Base-by-base conservation (phyloP, 441 rosid species). In the Raphanus hybrid region DNA sequence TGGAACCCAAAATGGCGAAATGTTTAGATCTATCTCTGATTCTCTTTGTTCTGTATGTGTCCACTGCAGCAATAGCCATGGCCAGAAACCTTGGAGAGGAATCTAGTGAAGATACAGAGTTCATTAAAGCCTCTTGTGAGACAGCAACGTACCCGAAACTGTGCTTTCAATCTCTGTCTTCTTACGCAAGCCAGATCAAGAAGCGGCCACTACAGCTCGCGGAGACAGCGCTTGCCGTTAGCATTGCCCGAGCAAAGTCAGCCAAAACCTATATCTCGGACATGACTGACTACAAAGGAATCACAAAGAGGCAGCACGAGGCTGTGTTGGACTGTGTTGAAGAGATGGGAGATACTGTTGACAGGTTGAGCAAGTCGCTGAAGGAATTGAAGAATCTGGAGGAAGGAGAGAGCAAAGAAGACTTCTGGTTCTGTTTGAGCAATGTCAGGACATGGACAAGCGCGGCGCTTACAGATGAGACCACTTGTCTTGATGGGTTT, bases 361-460 rank as follows among this genome's bases (percentile, higher is more conserved):
- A 93, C 81, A 74, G 93, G 70, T 85, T 95, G 8, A 83, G 85
- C 73, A 86, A 84, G 20, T 89, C 97, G 4, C 48, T 87, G 6
- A 72, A 79, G 45, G 99, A 95, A 82, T 67, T 95, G 20, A 87
- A 87, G 81, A 72, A 43, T 35, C 41, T 86, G 82, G 87, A 88
- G 16, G 75, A 79, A 16, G 61, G 84, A 6, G 87, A 82, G 41
- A 86, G 88, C 5, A 78, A 83, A 50, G 71, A 78, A 77, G 92
- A 92, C 34, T 85, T 91, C 45, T 35, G 81, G 37, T 91, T 92
- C 87, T 93, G 88, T 69, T 69, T 91, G 64, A 88, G 97, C 75
- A 91, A 95, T 52, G 90, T 89, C 8, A 83, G 87, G 83, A 95
- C 98, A 0, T 95, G 98, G 98, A 90, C 91, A 48, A 95, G 98